phyloP scores from a whole-genome alignment of 2,329 filamentous ascomycete genomes.

The Fusarium sp. region DNA sequence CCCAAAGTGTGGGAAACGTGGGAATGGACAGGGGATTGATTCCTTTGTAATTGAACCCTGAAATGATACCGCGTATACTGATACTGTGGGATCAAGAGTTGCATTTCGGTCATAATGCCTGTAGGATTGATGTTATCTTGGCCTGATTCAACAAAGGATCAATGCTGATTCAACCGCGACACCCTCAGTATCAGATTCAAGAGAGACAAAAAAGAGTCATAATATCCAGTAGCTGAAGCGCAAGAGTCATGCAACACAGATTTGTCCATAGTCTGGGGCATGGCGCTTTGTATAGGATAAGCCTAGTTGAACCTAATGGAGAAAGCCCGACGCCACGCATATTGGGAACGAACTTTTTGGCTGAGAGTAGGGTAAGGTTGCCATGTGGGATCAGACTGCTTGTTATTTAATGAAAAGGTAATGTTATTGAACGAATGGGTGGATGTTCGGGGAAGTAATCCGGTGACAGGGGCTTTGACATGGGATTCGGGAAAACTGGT shows the following conservation, averaged over 20 bases:
- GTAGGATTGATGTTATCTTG: background rate
- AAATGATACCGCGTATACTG: background rate
- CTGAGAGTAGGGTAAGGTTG: constrained; percentile 14
- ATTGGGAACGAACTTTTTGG: constrained; percentile 5
- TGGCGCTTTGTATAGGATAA: constrained; percentile 32
- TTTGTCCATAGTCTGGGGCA: constrained; percentile 27
- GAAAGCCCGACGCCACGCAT: constrained; percentile 38
- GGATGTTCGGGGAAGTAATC: constrained; percentile 33
- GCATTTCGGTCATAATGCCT: too few species aligned
- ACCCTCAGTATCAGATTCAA: background rate
- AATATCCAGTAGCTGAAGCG: constrained; percentile 2
- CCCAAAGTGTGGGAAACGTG: constrained; percentile 31
- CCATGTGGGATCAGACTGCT: constrained; percentile 31
- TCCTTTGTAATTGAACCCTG: constrained; percentile 23
- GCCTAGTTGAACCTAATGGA: constrained; percentile 39
- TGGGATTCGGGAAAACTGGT: constrained; percentile 29
- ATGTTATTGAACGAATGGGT: constrained; percentile 10
- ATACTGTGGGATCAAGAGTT: background rate
- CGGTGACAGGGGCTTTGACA: constrained; percentile 36
- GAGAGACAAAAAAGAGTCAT: background rate
- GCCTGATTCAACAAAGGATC: background rate
- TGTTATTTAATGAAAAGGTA: constrained; percentile 14
- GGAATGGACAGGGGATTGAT: constrained; percentile 21
- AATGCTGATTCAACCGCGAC: background rate
- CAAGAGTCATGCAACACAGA: constrained; percentile 38